Evolutionary conservation across 495 filamentous ascomycete species (phyloP), one percentile per base, ranked within the genome.

Genomic region (Neurospora sp.): DNA sequence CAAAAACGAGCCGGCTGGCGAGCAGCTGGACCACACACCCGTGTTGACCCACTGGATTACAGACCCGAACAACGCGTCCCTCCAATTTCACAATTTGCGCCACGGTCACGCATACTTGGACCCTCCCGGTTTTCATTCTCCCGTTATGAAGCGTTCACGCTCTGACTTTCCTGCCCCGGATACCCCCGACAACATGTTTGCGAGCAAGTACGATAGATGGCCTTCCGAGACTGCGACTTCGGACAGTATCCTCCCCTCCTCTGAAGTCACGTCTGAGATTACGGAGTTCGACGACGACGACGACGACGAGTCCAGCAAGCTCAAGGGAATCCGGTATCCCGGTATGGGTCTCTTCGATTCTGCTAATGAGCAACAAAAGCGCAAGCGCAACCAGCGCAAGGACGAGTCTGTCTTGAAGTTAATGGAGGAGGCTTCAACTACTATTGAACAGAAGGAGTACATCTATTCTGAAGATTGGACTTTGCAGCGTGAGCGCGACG

Each of bases 321-420:
- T 97, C 73, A 97, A 97, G 80, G 94, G 94, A 0, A 81, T 92
- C 9, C 79, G 87, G 68, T 96, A 89, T 85, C 92, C 92, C 5
- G 94, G 94, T 10, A 97, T 97, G 94, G 89, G 90, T 70, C 81
- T 95, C 22, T 97, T 96, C 76, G 94, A 97, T 78, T 91, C 93
- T 12, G 94, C 94, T 9, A 93, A 89, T 1, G 85, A 89, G 70
- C 87, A 91, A 68, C 91, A 91, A 84, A 90, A 90, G 77, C 88
- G 91, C 44, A 92, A 88, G 82, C 88, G 94, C 48, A 97, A 97
- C 77, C 94, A 97, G 80, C 91, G 91, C 74, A 97, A 97, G 77
- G 90, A 92, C 71, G 85, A 83, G 14, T 90, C 87, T 8, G 88
- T 93, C 27, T 74, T 97, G 31, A 87, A 86, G 78, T 85, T 87